These are phyloP conservation scores for Cystofilobasidium macerans DNA, from an alignment of 768 basidiomycete genomes.

Conservation along the genomic window DNA sequence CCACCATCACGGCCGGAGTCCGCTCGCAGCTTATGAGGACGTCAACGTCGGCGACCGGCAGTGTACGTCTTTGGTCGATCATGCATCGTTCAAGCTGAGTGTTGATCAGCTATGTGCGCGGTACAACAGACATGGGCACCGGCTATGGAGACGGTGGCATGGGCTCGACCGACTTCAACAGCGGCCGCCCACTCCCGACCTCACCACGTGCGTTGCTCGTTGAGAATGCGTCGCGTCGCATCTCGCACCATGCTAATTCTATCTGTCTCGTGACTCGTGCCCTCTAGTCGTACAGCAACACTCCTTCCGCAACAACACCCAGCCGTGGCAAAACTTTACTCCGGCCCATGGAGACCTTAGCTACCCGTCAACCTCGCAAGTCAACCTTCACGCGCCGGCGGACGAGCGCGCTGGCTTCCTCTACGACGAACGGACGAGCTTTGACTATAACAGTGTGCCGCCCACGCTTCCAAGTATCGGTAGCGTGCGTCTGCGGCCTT, in stretches of 20 bases:
- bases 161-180: slow-evolving; percentile 5
- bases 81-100: background rate
- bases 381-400: slow-evolving; percentile 18
- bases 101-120: too few relatives aligned
- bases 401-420: slow-evolving; percentile 16
- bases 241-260: background rate
- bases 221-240: background rate
- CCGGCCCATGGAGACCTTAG: background rate
- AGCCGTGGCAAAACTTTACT: slow-evolving; percentile 20
- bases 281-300: too few relatives aligned
- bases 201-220: background rate
- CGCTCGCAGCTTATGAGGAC: slow-evolving; percentile 6
- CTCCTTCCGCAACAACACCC: too few relatives aligned
- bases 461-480: slow-evolving; percentile 8
- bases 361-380: slow-evolving; percentile 14
- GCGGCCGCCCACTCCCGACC: too few relatives aligned
- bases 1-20: background rate
- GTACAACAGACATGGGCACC: background rate
- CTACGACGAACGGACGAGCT: background rate
- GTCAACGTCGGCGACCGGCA: slow-evolving; percentile 3
- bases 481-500: slow-evolving; percentile 12
- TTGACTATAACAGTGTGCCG: background rate
- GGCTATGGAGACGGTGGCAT: slow-evolving; percentile 19
- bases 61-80: background rate
- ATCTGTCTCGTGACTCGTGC: background rate